These are phyloP conservation scores for Carex scoparia DNA, from an alignment of 176 grass and related monocot genomes.

Conservation along the genomic window DNA sequence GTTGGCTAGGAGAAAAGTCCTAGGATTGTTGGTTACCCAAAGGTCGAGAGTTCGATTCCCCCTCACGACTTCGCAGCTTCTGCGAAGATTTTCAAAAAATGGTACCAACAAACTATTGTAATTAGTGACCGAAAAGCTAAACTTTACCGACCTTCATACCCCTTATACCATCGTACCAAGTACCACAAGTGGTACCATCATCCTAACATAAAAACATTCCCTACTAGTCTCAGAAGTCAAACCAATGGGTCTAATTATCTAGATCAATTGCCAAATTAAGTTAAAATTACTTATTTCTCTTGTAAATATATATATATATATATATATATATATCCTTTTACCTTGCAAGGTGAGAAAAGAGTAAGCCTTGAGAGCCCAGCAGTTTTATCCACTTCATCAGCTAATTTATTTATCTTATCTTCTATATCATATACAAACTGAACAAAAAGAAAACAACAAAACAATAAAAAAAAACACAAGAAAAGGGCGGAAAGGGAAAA, in stretches of 20 bases:
- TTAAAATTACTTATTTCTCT: not conserved
- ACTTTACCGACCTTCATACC: not conserved
- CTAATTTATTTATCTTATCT: conserved; percentile 63
- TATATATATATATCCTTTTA: conserved; percentile 3
- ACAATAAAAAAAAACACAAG: not conserved
- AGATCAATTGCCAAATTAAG: not conserved
- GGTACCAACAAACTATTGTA: not conserved
- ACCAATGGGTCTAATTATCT: not conserved
- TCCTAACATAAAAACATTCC: not conserved
- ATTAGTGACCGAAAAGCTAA: not conserved
- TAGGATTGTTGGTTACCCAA: too few relatives aligned
- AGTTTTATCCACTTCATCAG: conserved; percentile 65
- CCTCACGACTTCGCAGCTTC: too few relatives aligned
- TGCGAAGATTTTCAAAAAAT: not conserved
- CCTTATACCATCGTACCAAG: not conserved
- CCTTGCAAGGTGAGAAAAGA: conserved; percentile 97
- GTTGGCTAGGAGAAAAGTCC: too few relatives aligned
- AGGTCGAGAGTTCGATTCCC: too few relatives aligned
- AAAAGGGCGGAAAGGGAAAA: not conserved
- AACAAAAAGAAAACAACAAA: conserved; percentile 12
- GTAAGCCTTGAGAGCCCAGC: conserved; percentile 69
- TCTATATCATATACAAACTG: conserved; percentile 67
- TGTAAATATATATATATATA: not conserved
- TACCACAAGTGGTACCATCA: not conserved
- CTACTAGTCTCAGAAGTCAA: not conserved